Percentiles rank a stretch among this genome's conserved stretches.
Evolutionary conservation across 2,329 filamentous ascomycete genomes (phyloP).

Genomic region (Thelonectria blattea): DNA sequence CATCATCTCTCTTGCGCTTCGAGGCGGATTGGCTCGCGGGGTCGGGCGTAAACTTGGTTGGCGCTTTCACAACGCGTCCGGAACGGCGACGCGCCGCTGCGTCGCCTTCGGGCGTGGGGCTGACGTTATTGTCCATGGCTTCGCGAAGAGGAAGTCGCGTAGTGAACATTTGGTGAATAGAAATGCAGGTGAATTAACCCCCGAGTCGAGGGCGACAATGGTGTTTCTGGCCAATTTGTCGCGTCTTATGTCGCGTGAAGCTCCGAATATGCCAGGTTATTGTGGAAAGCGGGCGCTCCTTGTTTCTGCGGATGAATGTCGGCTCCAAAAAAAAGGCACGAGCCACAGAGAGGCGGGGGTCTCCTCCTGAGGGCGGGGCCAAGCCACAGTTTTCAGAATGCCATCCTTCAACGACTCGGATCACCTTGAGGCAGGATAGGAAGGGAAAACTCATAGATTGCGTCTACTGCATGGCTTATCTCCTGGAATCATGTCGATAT

Average conservation of each 20-base stretch:
- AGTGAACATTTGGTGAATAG: conserved; percentile 29
- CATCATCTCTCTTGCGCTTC: conserved; percentile 64
- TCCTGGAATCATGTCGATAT: conserved; percentile 43
- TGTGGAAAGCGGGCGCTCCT: conserved; percentile 35
- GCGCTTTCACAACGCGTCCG: conserved; percentile 68
- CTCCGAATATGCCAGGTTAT: conserved; percentile 29
- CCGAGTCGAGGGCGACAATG: conserved; percentile 39
- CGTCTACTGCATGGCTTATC: not conserved
- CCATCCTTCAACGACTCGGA: conserved; percentile 17
- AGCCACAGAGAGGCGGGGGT: conserved; percentile 16
- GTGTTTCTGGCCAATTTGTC: conserved; percentile 39
- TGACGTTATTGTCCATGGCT: conserved; percentile 62
- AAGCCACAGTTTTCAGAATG: conserved; percentile 27
- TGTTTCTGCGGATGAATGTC: conserved; percentile 36
- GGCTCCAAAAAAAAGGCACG: conserved; percentile 23
- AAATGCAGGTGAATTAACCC: conserved; percentile 30
- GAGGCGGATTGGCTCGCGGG: conserved; percentile 46
- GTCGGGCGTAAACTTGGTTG: conserved; percentile 65
- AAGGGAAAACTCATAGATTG: not conserved
- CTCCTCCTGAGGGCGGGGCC: conserved; percentile 20
- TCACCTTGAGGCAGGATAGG: not conserved
- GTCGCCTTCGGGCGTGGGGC: conserved; percentile 57
- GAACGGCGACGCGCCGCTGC: conserved; percentile 67
- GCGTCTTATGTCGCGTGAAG: conserved; percentile 40
- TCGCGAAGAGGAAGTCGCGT: conserved; percentile 37